A percentile compares a stretch with the other conserved stretches of the same genome.
These are phyloP conservation scores for Solanum acaule DNA, from an alignment of 257 asterid genomes.

Conservation along the genomic window DNA sequence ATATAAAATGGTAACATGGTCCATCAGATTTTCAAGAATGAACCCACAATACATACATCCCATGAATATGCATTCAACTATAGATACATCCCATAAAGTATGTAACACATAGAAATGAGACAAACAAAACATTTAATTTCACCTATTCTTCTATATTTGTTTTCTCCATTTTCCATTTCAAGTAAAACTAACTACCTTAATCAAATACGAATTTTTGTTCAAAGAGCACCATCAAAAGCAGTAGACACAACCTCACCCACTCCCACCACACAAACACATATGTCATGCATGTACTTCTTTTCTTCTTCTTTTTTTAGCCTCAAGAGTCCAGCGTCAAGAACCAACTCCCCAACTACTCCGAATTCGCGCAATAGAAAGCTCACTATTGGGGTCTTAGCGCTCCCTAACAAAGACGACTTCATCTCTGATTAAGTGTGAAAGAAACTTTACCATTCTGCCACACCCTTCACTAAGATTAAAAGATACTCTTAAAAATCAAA, in stretches of 20 bases:
- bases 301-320: neutral
- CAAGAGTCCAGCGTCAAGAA: neutral
- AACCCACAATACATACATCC: neutral
- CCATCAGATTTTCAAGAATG: neutral
- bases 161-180: neutral
- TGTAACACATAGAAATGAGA: neutral
- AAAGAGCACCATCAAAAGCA: neutral
- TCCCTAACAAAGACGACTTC: neutral
- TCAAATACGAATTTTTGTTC: neutral
- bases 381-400: neutral
- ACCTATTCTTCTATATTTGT: neutral
- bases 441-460: neutral
- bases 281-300: neutral
- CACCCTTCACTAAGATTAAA: neutral
- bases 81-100: neutral
- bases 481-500: neutral
- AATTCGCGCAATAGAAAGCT: neutral
- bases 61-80: neutral
- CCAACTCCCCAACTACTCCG: neutral
- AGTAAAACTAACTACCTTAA: neutral
- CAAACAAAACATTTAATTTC: neutral
- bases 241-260: neutral
- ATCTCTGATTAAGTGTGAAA: neutral
- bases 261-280: neutral
- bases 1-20: neutral